Base-by-base conservation (phyloP, 2,329 filamentous ascomycete species). In the Waltergamsia citrina region DNA sequence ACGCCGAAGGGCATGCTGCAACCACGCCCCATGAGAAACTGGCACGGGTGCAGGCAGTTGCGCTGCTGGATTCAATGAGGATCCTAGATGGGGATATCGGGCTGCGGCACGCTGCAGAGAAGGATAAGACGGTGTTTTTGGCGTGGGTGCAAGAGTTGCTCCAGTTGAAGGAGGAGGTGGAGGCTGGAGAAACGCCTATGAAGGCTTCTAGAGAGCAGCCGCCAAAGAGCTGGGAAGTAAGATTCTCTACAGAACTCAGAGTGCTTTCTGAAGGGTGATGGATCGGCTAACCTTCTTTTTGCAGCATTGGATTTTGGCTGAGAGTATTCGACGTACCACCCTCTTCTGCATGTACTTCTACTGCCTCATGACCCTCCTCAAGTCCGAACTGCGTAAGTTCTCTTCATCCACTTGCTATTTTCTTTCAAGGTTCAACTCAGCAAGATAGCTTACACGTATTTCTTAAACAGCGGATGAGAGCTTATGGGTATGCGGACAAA, bases 1-100 rank as follows among this genome's bases (percentile, higher is more conserved):
- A 56, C 38, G 44, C 49, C 25, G 53, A 57, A 26, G 56, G 53
- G 7, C 51, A 56, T 39, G 40, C 38, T 11, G 16, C 14, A 11
- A 19, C 9, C 16, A 55, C 53, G 4, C 49, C 50, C 1, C 38
- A 44, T 1, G 59, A 65, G 27, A 63, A 60, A 47, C 48, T 67
- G 19, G 61, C 61, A 4, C 52, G 62, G 10, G 51, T 62, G 4
- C 63, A 67, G 42, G 63, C 62, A 2, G 48, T 66, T 14, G 38
- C 62, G 12, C 39, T 64, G 10, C 46, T 64, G 20, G 59, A 65
- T 38, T 48, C 54, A 3, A 59, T 67, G 23, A 53, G 62, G 27
- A 49, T 63, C 39, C 60, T 65, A 33, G 62, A 66, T 26, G 64
- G 62, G 0, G 62, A 67, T 33, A 37, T 66, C 4, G 42, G 47